phyloP scores from a whole-genome alignment of 495 filamentous ascomycete genomes.

The Xylaria castorea region DNA sequence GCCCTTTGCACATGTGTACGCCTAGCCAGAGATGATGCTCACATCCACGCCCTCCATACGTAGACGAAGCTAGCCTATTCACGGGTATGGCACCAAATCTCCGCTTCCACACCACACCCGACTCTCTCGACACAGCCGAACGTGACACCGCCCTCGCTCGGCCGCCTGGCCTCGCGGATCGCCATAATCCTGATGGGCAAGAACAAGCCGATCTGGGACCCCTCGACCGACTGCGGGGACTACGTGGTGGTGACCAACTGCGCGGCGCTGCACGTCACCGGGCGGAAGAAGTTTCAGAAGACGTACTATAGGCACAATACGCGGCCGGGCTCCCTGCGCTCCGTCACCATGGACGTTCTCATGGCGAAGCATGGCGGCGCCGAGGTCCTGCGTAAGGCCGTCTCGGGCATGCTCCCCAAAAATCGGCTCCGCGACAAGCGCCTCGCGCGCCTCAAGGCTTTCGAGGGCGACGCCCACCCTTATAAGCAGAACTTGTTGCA shows the following conservation, averaged over 20 bases:
- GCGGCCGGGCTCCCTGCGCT: conserved; percentile 81
- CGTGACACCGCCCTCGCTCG: conserved; percentile 72
- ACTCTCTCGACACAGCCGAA: conserved; percentile 61
- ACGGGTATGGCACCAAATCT: conserved; percentile 91
- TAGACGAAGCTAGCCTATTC: conserved; percentile 97
- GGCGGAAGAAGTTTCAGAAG: conserved; percentile 92
- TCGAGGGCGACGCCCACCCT: conserved; percentile 89
- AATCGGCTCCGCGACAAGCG: conserved; percentile 87
- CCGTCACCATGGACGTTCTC: conserved; percentile 92
- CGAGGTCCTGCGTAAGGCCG: conserved; percentile 90
- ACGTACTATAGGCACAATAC: conserved; percentile 94
- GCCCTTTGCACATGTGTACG: conserved; percentile 17
- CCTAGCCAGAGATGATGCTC: too few species aligned
- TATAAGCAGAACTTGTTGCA: conserved; percentile 87
- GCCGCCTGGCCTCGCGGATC: conserved; percentile 89
- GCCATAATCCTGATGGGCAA: conserved; percentile 96
- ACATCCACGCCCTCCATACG: neutral
- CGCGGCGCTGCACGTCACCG: conserved; percentile 83
- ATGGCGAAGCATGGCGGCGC: conserved; percentile 93
- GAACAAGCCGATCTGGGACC: conserved; percentile 98
- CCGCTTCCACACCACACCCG: conserved; percentile 62
- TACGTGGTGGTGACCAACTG: conserved; percentile 95
- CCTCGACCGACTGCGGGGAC: conserved; percentile 96
- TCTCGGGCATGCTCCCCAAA: conserved; percentile 97
- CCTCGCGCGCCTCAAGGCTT: conserved; percentile 90